Base-by-base conservation (phyloP, 768 basidiomycete species). In the Russula sp. region DNA sequence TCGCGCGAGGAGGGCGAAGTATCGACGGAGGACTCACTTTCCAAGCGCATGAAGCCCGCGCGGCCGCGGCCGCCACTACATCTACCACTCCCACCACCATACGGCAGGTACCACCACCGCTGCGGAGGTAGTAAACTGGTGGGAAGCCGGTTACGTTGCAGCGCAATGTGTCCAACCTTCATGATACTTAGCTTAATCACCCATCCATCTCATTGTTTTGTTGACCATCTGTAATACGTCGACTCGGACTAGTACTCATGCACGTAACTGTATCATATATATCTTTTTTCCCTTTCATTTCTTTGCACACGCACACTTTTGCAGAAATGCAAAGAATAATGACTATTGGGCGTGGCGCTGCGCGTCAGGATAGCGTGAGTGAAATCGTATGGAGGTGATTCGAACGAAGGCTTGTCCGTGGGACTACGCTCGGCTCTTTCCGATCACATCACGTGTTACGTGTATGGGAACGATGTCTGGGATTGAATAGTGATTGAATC, bases 271-370 rank as follows among this genome's bases (percentile, higher is more conserved):
- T 61, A 61, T 61, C 30, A 53, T 32, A 18, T 11, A 38, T 20
- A 24, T 34, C 34, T 11, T 22, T 54, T 40, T 18, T n/a, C n/a
- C 76, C 16, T 13, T 94, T 78, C n/a, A 18, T 46, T 40, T 24
- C 24, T 59, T 36, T 50, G 16, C 16, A 26, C 34, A 36, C 1
- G 22, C 46, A 48, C 46, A 18, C 22, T 9, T n/a, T n/a, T n/a
- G n/a, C n/a, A n/a, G n/a, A n/a, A n/a, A n/a, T 59, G 10, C 49
- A n/a, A n/a, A 20, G 18, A 44, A 20, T 3, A 20, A 44, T n/a
- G 8, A 7, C 42, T 20, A 20, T 20, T 44, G 18, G 18, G 42
- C 6, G 18, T 44, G 40, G 6, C 40, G 34, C 34, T 34, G 34
- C 8, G 5, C 34, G 8, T 34, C 34, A 30, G 28, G 3, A 30